Percentiles rank a stretch among this genome's conserved stretches.
phyloP scores from a whole-genome alignment of 371 early-diverging fungal species.

The Mortierella sp. region DNA sequence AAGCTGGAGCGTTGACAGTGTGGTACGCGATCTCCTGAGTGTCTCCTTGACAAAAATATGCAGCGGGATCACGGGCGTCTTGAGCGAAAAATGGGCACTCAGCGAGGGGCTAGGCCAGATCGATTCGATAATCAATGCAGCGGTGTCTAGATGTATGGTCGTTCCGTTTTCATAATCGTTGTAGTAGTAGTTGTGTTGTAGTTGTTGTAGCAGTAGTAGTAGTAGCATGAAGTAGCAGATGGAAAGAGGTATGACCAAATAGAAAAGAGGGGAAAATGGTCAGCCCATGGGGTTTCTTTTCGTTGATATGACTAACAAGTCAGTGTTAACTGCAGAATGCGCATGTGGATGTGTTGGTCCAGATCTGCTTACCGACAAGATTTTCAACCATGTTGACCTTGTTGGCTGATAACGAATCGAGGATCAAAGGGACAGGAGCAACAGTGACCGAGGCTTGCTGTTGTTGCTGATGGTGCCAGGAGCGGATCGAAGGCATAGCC shows the following conservation, averaged over 20 bases:
- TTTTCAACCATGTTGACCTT: constrained; percentile 53
- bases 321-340: not conserved
- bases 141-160: constrained; percentile 61
- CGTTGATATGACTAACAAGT: not conserved
- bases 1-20: constrained; percentile 84
- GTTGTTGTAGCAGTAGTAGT: not conserved
- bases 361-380: constrained; percentile 47
- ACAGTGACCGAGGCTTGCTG: not conserved
- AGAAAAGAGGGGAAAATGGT: not conserved
- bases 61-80: constrained; percentile 73
- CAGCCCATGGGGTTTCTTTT: not conserved
- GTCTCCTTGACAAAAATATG: constrained; percentile 84
- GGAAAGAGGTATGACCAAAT: not conserved
- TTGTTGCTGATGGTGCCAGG: constrained; percentile 40
- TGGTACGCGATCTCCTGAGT: constrained; percentile 80
- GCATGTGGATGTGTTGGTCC: not conserved
- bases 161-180: not conserved
- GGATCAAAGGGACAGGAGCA: constrained; percentile 33
- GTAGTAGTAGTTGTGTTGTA: not conserved
- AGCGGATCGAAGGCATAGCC: constrained; percentile 37
- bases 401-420: constrained; percentile 44
- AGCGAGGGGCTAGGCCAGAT: constrained; percentile 66
- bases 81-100: constrained; percentile 41
- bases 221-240: not conserved
- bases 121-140: constrained; percentile 72